Evolutionary conservation across 2,329 filamentous ascomycete species (phyloP), one percentile per base, ranked within the genome.

Genomic region (Cladosporium oxysporum): DNA sequence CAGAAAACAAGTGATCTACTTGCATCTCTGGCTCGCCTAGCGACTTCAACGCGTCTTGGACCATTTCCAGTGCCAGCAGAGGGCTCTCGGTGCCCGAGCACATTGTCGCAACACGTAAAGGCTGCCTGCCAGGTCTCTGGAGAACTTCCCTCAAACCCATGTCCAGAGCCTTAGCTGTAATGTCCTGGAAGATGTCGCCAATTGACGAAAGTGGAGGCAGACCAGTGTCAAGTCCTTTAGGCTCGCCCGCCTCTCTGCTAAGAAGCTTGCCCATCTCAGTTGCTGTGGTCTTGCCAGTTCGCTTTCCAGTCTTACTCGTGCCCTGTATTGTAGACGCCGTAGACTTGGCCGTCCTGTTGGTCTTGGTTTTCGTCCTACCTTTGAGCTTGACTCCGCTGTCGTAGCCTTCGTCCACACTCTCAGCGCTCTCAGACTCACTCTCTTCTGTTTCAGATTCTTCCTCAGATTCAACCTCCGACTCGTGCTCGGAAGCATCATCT

Each of bases 51-150:
- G 80, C 73, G 26, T 78, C 76, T 73, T 74, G 59, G 55, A 92
- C 77, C 74, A 88, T 79, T 16, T 86, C 79, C 16, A 92, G 73
- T 0, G 88, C 88, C 1, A 93, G 80, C 1, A 94, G 78, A 0
- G 91, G 91, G 5, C 87, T 87, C 70, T 94, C 91, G 0, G 91
- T 93, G 0, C 91, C 91, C 1, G 90, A 93, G 74, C 90, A 93
- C 80, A 93, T 87, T 0, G 91, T 94, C 0, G 84, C 90, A 29
- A 93, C 80, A 10, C 83, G 77, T 0, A 90, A 70, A 5, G 79
- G 72, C 7, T 79, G 73, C 10, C 76, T 71, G 1, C 82, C 69
- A 1, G 8, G 8, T 58, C 76, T 69, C 2, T 73, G 31, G 1
- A 82, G 50, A 1, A 79, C 75, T 60, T 79, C 65, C 33, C 72